Percentiles rank a stretch among this genome's conserved stretches.
phyloP scores from a whole-genome alignment of 768 basidiomycete species.

The Boletus sp. region DNA sequence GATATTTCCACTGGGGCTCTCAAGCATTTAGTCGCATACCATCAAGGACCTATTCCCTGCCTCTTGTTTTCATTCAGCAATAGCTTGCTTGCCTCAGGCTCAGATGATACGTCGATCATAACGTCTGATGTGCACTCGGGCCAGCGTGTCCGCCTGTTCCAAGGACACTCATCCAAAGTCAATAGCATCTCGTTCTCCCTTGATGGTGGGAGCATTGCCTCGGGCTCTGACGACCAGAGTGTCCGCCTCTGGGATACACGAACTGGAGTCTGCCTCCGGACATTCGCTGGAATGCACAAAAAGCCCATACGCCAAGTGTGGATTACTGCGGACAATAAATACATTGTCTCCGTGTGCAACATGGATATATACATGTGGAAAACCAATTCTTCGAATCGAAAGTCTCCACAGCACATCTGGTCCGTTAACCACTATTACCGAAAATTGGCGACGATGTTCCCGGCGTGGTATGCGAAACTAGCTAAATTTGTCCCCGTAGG shows the following conservation, averaged over 20 bases:
- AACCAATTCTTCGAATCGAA: conserved; percentile 1
- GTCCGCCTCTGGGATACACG: conserved; percentile 26
- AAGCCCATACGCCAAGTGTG: conserved; percentile 17
- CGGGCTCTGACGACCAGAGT: conserved; percentile 20
- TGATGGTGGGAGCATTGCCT: conserved; percentile 16
- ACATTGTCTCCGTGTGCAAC: conserved; percentile 14
- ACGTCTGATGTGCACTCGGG: conserved; percentile 14
- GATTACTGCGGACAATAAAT: conserved; percentile 16
- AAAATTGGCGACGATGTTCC: conserved; percentile 7
- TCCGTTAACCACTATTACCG: conserved; percentile 7
- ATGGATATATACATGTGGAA: conserved; percentile 16
- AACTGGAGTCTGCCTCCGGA: conserved; percentile 18
- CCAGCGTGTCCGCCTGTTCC: conserved; percentile 6
- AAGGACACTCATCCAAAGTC: conserved; percentile 18
- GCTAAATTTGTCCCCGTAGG: conserved; percentile 1
- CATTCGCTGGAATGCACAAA: conserved; percentile 11
- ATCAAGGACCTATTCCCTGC: conserved; percentile 12
- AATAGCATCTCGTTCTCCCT: conserved; percentile 23
- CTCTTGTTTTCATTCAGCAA: conserved; percentile 22
- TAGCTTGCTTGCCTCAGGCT: conserved; percentile 14
- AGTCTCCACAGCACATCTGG: conserved; percentile 14
- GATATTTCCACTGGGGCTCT: conserved; percentile 3
- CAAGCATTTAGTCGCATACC: conserved; percentile 11
- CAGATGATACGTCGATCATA: conserved; percentile 11
- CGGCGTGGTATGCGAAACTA: conserved; percentile 18